A percentile compares a stretch with the other conserved stretches of the same genome.
Evolutionary conservation across 2,329 filamentous ascomycete genomes (phyloP).

Genomic region (Dryadomyces quercivorus): DNA sequence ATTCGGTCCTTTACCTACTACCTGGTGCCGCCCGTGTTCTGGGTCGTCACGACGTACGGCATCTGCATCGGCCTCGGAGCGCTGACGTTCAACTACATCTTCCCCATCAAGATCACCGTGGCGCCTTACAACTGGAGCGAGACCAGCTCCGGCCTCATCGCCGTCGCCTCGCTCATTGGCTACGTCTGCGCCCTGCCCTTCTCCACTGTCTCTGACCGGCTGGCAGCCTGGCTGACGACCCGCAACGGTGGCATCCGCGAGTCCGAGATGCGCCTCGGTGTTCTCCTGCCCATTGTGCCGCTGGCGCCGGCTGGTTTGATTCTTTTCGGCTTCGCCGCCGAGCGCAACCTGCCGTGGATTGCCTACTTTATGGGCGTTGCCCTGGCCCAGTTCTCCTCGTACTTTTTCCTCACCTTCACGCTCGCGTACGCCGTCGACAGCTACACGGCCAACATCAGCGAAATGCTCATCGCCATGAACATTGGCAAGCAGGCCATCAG

Average conservation of each 20-base stretch:
- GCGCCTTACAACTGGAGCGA: constrained; percentile 33
- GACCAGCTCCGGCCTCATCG: constrained; percentile 31
- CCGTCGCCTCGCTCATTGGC: constrained; percentile 25
- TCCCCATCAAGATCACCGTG: constrained; percentile 31
- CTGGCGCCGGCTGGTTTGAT: constrained; percentile 28
- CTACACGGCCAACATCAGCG: constrained; percentile 45
- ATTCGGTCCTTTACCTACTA: constrained; percentile 33
- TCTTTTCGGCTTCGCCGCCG: constrained; percentile 27
- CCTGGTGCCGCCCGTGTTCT: constrained; percentile 33
- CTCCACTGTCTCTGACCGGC: constrained; percentile 27
- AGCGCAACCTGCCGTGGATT: constrained; percentile 29
- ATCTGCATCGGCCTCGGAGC: constrained; percentile 37
- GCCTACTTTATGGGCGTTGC: constrained; percentile 36
- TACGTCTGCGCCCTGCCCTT: constrained; percentile 30
- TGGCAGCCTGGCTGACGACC: constrained; percentile 30
- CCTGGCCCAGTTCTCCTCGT: constrained; percentile 35
- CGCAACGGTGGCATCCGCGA: constrained; percentile 33
- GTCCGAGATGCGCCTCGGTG: constrained; percentile 33
- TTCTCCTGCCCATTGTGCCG: constrained; percentile 24
- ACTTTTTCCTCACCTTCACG: constrained; percentile 45
- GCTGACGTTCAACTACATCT: constrained; percentile 36
- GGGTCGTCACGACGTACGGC: constrained; percentile 34
- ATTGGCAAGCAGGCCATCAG: constrained; percentile 44
- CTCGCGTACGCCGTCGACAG: constrained; percentile 49
- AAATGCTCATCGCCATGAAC: constrained; percentile 50